Percentiles rank a stretch among this genome's conserved stretches.
phyloP scores from a whole-genome alignment of 2,329 filamentous ascomycete species.

The Alternaria gansuensis region DNA sequence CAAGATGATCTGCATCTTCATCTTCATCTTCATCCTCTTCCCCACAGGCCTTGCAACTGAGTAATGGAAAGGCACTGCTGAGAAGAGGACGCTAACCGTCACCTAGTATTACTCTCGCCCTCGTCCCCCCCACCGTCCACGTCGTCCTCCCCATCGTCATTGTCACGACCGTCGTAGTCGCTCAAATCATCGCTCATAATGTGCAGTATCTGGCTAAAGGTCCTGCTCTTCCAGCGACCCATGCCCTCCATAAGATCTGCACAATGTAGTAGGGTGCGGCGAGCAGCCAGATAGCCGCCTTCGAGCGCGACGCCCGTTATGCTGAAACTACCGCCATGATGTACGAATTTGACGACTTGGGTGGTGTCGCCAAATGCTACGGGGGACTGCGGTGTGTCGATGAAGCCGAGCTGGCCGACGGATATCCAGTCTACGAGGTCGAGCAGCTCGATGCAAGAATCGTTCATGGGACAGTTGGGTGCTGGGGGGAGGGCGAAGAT shows the following conservation, averaged over 20 bases:
- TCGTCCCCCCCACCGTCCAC: not conserved
- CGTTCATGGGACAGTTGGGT: slow-evolving; percentile 42
- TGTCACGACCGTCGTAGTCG: slow-evolving; percentile 40
- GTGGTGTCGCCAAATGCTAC: slow-evolving; percentile 43
- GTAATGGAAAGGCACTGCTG: slow-evolving; percentile 32
- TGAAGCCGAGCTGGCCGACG: slow-evolving; percentile 59
- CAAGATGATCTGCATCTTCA: not conserved
- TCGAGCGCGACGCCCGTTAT: slow-evolving; percentile 60
- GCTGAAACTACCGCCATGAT: slow-evolving; percentile 59
- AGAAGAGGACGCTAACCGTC: slow-evolving; percentile 42
- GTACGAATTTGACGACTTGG: slow-evolving; percentile 56
- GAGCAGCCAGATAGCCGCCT: slow-evolving; percentile 62
- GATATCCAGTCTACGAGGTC: slow-evolving; percentile 62
- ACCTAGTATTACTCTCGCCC: slow-evolving; percentile 13
- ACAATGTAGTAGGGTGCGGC: slow-evolving; percentile 62
- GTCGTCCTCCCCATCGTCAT: slow-evolving; percentile 20
- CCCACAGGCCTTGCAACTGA: slow-evolving; percentile 37
- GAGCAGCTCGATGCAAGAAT: slow-evolving; percentile 57
- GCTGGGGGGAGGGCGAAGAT: slow-evolving; percentile 58
- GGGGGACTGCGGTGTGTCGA: slow-evolving; percentile 39
- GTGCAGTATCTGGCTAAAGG: slow-evolving; percentile 62
- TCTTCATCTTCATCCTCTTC: slow-evolving; percentile 31
- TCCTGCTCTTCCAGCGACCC: slow-evolving; percentile 61
- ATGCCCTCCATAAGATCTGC: slow-evolving; percentile 63
- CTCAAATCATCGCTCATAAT: slow-evolving; percentile 64